phyloP scores from a whole-genome alignment of 1,139 yeast genomes.

The Sugiyamaella grinbergsii region DNA sequence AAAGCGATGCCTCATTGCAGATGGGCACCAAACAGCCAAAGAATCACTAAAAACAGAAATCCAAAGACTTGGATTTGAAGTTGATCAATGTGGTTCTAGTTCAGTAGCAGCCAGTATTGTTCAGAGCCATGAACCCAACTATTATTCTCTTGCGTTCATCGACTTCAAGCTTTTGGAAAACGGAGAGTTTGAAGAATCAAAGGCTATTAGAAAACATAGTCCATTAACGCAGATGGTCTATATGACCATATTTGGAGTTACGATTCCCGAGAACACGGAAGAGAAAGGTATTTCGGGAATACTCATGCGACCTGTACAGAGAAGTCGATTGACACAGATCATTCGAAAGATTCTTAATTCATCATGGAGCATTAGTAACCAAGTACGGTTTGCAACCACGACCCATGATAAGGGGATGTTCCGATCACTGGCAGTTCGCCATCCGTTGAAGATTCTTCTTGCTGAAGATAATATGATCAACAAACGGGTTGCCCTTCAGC shows the following conservation, averaged over 20 bases:
- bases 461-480: conserved; percentile 59
- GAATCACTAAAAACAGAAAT: conserved; percentile 44
- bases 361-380: conserved; percentile 31
- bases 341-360: conserved; percentile 32
- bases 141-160: conserved; percentile 34
- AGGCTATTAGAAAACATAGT: conserved; percentile 27
- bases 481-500: conserved; percentile 54
- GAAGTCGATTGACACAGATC: conserved; percentile 33
- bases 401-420: conserved; percentile 35
- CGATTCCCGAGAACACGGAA: conserved; percentile 34
- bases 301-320: conserved; percentile 36
- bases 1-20: conserved; percentile 45
- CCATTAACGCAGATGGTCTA: conserved; percentile 32
- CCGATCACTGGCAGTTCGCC: conserved; percentile 39
- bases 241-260: conserved; percentile 37
- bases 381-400: conserved; percentile 31
- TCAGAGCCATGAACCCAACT: conserved; percentile 23
- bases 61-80: conserved; percentile 44
- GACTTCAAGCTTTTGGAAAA: conserved; percentile 33
- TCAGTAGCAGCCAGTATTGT: conserved; percentile 28
- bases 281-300: conserved; percentile 35
- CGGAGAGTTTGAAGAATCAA: conserved; percentile 29
- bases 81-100: conserved; percentile 33
- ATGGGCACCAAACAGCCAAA: conserved; percentile 43
- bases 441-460: conserved; percentile 51